These are phyloP conservation scores for Brassica incana DNA, from an alignment of 345 rosid species.

Conservation along the genomic window DNA sequence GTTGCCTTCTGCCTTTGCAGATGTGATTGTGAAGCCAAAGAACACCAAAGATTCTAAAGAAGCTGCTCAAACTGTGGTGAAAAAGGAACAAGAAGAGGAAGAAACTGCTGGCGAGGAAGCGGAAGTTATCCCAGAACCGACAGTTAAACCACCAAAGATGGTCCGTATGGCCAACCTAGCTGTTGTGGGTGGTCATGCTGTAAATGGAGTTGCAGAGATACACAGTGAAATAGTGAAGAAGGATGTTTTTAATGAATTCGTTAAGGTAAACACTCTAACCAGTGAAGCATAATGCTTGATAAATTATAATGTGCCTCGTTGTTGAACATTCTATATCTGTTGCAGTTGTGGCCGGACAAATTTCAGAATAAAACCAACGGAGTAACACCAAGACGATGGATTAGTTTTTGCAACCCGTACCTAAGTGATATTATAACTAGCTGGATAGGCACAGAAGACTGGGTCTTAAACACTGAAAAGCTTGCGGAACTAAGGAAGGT, in stretches of 20 bases:
- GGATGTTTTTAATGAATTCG: constrained; percentile 70
- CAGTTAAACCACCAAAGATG: constrained; percentile 48
- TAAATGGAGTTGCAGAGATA: constrained; percentile 80
- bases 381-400: constrained; percentile 88
- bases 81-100: constrained; percentile 36
- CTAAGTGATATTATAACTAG: constrained; percentile 66
- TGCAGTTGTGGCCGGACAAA: constrained; percentile 73
- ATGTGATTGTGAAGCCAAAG: constrained; percentile 60
- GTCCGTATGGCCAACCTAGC: constrained; percentile 75
- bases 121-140: constrained; percentile 46
- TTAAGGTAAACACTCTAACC: constrained; percentile 44
- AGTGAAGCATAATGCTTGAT: constrained; percentile 4
- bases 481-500: constrained; percentile 64
- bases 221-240: constrained; percentile 76
- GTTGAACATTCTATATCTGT: constrained; percentile 14
- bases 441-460: constrained; percentile 72
- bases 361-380: constrained; percentile 86
- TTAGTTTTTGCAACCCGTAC: constrained; percentile 67
- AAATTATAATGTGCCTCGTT: neutral
- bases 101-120: constrained; percentile 34
- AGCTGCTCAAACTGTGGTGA: constrained; percentile 29
- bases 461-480: constrained; percentile 68
- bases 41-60: constrained; percentile 40
- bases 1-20: constrained; percentile 62
- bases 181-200: constrained; percentile 65